Base-by-base conservation (phyloP, 2,329 filamentous ascomycete genomes). In the Sarocladium brachiariae region DNA sequence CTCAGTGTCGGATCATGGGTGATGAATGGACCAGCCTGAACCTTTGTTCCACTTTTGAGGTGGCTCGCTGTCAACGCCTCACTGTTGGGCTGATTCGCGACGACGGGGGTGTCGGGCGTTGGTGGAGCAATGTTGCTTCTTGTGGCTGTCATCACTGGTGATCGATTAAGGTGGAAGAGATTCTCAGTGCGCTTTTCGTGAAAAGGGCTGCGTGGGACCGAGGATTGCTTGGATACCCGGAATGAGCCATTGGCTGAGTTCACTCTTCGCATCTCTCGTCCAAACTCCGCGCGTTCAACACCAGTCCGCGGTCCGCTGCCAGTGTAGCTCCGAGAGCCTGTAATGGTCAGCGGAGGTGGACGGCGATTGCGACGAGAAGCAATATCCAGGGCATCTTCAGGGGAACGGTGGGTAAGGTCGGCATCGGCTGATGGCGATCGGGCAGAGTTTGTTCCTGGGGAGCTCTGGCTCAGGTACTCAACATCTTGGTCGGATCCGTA, bases 251-350 rank as follows among this genome's bases (percentile, higher is more conserved):
- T 73, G 8, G 74, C 70, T 2, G 78, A 81, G 13, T 73, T 71
- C 38, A 80, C 77, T 37, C 78, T 73, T 21, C 76, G 72, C 65
- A 81, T 77, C 2, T 75, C 72, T 53, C 70, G 70, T 2, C 70
- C 65, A 16, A 69, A 63, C 21, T 78, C 75, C 16, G 64, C 56
- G 27, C 74, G 65, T n/a, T 80, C 78, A 4, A 74, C 56, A 2
- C 68, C 73, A 1, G 74, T 74, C 61, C 73, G 75, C 7, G 75
- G 71, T 2, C 66, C 67, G 23, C 59, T 63, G 2, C 56, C 69
- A 0, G 74, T 70, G 35, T 66, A 70, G 55, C 66, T 72, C 49
- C 74, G 70, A 18, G 74, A 62, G 8, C 72, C 24, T 14, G 37
- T 50, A 35, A 75, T 68, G 24, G 72, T 69, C n/a, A 80, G 65